phyloP scores from a whole-genome alignment of 192 early-diverging fungal species.

The Kickxella alabastrina region DNA sequence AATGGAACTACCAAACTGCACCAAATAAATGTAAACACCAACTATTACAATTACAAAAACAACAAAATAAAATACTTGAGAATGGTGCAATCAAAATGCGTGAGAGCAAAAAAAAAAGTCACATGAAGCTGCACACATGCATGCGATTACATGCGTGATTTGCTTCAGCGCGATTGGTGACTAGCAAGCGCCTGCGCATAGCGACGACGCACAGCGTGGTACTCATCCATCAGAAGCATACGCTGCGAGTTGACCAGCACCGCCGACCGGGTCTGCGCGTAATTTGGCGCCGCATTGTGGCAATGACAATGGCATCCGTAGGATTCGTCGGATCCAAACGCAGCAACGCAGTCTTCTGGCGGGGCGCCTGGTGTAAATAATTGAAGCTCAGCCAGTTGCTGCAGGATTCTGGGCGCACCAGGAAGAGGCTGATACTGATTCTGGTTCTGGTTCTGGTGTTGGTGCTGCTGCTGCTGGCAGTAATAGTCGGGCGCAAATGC shows the following conservation, averaged over 20 bases:
- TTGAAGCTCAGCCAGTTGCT: conserved; percentile 28
- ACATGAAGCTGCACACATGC: too few relatives aligned
- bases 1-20: background rate
- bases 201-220: conserved; percentile 23
- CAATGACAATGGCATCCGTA: background rate
- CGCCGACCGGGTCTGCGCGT: background rate
- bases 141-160: background rate
- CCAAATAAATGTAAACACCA: background rate
- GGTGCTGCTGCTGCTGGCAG: background rate
- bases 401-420: conserved; percentile 9
- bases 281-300: background rate
- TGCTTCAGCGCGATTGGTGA: conserved; percentile 2
- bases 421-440: background rate
- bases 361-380: background rate
- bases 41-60: background rate
- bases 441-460: too few relatives aligned
- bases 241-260: background rate
- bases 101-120: background rate
- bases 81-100: background rate
- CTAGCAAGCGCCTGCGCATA: conserved; percentile 20
- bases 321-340: background rate
- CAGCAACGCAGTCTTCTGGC: background rate
- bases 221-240: conserved; percentile 19
- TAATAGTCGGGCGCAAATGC: too few relatives aligned
- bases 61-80: background rate